Conservation (phyloP, 257 asterid species). For the Forsythia viridissima region DNA sequence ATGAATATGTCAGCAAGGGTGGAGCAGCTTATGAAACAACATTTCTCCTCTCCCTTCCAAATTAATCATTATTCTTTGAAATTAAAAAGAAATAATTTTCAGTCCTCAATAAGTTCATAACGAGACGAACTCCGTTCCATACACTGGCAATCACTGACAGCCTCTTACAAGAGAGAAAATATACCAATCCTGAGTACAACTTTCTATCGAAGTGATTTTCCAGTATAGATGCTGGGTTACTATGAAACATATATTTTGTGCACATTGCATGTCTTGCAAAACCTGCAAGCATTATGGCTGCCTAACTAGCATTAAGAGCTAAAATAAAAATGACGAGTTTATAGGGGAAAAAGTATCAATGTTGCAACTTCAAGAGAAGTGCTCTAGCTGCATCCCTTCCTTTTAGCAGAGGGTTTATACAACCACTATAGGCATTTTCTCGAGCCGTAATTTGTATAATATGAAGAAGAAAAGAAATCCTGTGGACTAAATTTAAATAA, state of each 20-base stretch:
- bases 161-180: background rate
- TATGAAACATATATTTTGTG: background rate
- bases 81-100: background rate
- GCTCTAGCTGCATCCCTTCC: background rate
- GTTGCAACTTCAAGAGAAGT: background rate
- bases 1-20: background rate
- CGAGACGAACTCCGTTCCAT: background rate
- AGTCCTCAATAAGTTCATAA: background rate
- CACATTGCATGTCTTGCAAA: background rate
- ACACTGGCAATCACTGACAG: background rate
- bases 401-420: background rate
- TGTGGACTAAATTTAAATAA: background rate
- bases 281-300: background rate
- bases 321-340: background rate
- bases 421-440: background rate
- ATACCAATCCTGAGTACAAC: background rate
- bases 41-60: background rate
- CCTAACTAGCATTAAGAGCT: background rate
- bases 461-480: background rate
- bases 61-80: background rate
- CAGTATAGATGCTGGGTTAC: background rate
- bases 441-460: background rate
- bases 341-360: background rate
- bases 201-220: background rate
- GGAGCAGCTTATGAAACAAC: background rate